Percentiles rank a stretch among this genome's conserved stretches.
phyloP scores from a whole-genome alignment of 106 monocot species.

The Platanthera guangdongensis region DNA sequence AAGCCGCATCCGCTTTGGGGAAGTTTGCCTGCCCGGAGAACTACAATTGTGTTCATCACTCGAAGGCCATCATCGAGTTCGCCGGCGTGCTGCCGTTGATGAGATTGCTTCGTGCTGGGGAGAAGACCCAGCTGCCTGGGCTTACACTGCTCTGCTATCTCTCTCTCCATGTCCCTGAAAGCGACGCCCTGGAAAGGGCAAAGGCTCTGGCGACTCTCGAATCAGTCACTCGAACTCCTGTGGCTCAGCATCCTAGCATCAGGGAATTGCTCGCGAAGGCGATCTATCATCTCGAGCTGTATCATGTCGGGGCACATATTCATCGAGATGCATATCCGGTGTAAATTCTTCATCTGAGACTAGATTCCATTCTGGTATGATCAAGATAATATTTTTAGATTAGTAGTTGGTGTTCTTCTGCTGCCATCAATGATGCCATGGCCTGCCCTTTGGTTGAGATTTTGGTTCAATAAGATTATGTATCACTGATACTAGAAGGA shows the following conservation, averaged over 20 bases:
- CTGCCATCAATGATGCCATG: not conserved
- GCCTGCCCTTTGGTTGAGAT: slow-evolving; percentile 2
- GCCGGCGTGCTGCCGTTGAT: slow-evolving; percentile 28
- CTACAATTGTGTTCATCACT: slow-evolving; percentile 41
- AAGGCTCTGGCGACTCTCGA: slow-evolving; percentile 25
- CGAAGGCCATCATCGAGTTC: slow-evolving; percentile 49
- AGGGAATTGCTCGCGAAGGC: slow-evolving; percentile 46
- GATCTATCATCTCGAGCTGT: slow-evolving; percentile 50
- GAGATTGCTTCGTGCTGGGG: slow-evolving; percentile 35
- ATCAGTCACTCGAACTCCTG: slow-evolving; percentile 11
- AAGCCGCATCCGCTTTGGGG: slow-evolving; percentile 35
- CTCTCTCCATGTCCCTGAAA: slow-evolving; percentile 31
- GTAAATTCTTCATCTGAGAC: slow-evolving; percentile 1
- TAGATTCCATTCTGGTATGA: not conserved
- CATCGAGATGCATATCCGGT: slow-evolving; percentile 5
- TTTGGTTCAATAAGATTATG: not conserved
- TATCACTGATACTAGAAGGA: not conserved
- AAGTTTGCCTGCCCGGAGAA: slow-evolving; percentile 54
- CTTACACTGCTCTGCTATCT: slow-evolving; percentile 39
- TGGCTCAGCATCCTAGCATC: slow-evolving; percentile 30
- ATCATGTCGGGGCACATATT: slow-evolving; percentile 13
- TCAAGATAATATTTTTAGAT: not conserved
- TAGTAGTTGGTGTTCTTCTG: not conserved
- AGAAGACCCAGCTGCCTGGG: slow-evolving; percentile 44
- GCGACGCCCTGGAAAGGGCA: slow-evolving; percentile 38